Base-by-base conservation (phyloP, 192 early-diverging fungal species). In the Coemansia furcata region DNA sequence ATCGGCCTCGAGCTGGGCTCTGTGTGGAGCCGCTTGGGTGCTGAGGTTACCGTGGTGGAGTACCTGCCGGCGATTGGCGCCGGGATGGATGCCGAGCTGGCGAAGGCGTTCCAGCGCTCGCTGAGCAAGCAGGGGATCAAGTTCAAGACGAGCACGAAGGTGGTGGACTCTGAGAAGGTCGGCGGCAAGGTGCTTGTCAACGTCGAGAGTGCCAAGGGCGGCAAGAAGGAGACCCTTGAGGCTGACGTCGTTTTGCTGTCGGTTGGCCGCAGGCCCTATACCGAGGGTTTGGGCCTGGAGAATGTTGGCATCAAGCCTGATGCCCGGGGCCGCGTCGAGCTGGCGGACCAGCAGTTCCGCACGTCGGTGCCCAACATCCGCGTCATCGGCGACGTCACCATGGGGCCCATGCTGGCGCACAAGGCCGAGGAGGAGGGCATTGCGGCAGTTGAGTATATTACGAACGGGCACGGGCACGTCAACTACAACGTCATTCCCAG, bases 371-470 rank as follows among this genome's bases (percentile, higher is more conserved):
- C 90, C 64, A 88, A 87, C 84, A 93, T 99, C 78, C 89, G 92
- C 67, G 95, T 94, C 66, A 97, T 99, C 73, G 97, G 97, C 76
- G 97, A 99, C 83, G 97, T 90, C 46, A 97, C 95, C 65, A 88
- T 90, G 63, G 97, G 97, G 64, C 91, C 95, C 59, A 99, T 99
- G 97, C 89, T 99, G 76, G 97, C 97, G 21, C 97, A 99, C 93
- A 99, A 99, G 87, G 95, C 97, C 50, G 97, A 99, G 83, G 97
- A 99, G 83, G 97, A 99, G 80, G 96, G 95, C 76, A 96, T 99
- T 79, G 97, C 97, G 35, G 94, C 91, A 63, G 94, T 91, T 66
- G 97, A 99, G 81, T 88, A 93, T 85, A 93, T 99, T 62, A 88
- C 88, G 62, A 86, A 86, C 60, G 95, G 95, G 58, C 89, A 96